Evolutionary conservation across 495 filamentous ascomycete genomes (phyloP).

Genomic region (Aspergillus wentii): DNA sequence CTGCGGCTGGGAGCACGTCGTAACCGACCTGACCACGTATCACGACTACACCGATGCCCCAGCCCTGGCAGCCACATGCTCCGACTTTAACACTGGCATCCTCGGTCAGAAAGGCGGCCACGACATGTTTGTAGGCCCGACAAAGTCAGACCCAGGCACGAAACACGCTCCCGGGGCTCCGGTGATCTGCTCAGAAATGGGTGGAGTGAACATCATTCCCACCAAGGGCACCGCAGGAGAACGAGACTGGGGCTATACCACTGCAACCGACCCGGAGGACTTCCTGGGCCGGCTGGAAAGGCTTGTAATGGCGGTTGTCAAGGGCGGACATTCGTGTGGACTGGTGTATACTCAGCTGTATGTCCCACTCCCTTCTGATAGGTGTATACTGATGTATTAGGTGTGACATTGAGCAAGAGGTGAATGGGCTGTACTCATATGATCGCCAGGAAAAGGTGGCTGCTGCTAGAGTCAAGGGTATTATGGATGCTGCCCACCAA

Average conservation of each 20-base stretch:
- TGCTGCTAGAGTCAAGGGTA: slow-evolving; percentile 21
- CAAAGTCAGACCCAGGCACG: slow-evolving; percentile 33
- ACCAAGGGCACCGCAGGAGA: slow-evolving; percentile 23
- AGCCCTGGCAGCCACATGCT: slow-evolving; percentile 42
- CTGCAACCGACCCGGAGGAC: slow-evolving; percentile 28
- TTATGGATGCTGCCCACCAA: slow-evolving; percentile 32
- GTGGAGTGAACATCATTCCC: slow-evolving; percentile 54
- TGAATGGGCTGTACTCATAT: slow-evolving; percentile 33
- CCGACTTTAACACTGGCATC: slow-evolving; percentile 36
- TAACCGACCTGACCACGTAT: slow-evolving; percentile 55
- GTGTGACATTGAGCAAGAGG: slow-evolving; percentile 37
- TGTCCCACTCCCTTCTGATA: slow-evolving; percentile 4
- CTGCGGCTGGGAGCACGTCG: slow-evolving; percentile 59
- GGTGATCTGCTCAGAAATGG: slow-evolving; percentile 55
- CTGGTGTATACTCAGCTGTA: slow-evolving; percentile 38
- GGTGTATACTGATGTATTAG: slow-evolving; percentile 7
- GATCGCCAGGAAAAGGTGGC: slow-evolving; percentile 34
- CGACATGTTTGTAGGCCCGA: slow-evolving; percentile 42
- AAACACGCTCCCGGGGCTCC: slow-evolving; percentile 44
- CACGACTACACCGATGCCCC: slow-evolving; percentile 54
- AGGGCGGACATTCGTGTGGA: slow-evolving; percentile 31
- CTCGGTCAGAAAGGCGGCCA: slow-evolving; percentile 37
- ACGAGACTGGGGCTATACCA: slow-evolving; percentile 38
- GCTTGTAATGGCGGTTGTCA: slow-evolving; percentile 30
- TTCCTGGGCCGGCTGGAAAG: slow-evolving; percentile 26